Percentiles rank a stretch among this genome's conserved stretches.
These are phyloP conservation scores for Arctostaphylos glauca DNA, from an alignment of 148 eudicot species.

Conservation along the genomic window DNA sequence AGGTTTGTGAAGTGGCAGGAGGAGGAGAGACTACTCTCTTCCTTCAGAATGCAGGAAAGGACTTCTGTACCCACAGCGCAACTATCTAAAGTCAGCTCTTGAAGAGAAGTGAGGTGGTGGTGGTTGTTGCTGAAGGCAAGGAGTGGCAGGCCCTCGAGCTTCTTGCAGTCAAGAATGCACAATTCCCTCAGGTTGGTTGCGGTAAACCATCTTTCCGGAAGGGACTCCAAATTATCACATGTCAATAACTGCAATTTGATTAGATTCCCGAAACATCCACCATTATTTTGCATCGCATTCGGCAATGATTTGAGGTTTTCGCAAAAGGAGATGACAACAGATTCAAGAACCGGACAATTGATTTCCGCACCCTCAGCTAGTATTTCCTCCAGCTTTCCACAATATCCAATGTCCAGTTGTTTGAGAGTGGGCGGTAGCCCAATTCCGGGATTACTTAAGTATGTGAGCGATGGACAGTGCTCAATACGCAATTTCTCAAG, in stretches of 20 bases:
- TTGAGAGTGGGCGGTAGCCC: no score
- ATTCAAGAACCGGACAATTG: no score
- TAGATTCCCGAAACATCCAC: neutral
- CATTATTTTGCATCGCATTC: neutral
- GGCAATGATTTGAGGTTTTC: neutral
- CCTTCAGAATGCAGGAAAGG: neutral
- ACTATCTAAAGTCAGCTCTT: neutral
- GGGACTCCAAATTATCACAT: neutral
- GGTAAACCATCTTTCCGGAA: neutral
- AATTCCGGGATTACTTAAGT: no score
- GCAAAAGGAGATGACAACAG: rapidly evolving
- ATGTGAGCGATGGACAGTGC: no score
- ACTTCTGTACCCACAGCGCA: neutral
- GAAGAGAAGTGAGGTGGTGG: neutral
- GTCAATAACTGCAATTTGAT: rapidly evolving
- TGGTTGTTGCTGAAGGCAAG: neutral
- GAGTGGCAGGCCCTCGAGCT: neutral
- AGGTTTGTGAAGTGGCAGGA: no score
- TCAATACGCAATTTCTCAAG: no score
- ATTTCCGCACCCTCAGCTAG: no score
- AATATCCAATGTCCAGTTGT: no score
- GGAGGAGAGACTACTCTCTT: no score
- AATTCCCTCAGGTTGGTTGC: neutral
- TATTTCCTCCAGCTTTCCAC: no score
- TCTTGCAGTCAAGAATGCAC: neutral